Evolutionary conservation across 352 stramenopile genomes (phyloP).

Genomic region (Pythium rhizo-oryzae): DNA sequence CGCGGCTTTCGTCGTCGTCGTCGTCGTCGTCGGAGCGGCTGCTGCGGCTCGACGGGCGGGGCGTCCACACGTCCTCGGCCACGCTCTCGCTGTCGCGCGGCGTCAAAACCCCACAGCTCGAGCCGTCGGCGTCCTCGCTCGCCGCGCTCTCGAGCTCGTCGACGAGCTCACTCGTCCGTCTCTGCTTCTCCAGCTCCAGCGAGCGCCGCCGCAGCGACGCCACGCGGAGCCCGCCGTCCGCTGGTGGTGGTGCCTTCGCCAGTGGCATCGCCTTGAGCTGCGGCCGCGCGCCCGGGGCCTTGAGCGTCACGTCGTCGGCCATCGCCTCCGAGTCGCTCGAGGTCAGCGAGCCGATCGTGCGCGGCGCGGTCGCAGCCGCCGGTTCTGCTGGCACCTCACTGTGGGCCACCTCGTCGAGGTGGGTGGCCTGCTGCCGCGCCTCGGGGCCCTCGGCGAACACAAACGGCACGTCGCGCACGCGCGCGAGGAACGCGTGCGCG

Average conservation of each 20-base stretch:
- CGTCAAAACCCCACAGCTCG: not conserved
- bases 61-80: constrained; percentile 14
- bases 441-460: constrained; percentile 15
- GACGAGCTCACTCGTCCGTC: not conserved
- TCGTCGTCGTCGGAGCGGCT: constrained; percentile 25
- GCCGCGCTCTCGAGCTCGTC: not conserved
- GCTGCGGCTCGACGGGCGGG: constrained; percentile 13
- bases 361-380: not conserved
- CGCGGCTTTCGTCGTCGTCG: constrained; percentile 33
- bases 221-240: not conserved
- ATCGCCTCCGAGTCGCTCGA: constrained; percentile 14
- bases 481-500: constrained; percentile 87
- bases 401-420: not conserved
- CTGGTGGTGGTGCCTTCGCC: too few species aligned
- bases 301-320: constrained; percentile 29
- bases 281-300: constrained; percentile 6
- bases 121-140: not conserved
- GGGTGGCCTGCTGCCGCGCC: not conserved
- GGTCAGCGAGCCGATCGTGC: constrained; percentile 1
- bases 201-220: not conserved
- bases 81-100: constrained; percentile 20
- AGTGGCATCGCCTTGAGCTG: constrained; percentile 5
- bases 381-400: too few species aligned
- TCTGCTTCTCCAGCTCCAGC: not conserved
- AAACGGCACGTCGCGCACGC: constrained; percentile 35